Evolutionary conservation across 1,284 basidiomycete genomes (phyloP).

Genomic region (Puccinia polysora): DNA sequence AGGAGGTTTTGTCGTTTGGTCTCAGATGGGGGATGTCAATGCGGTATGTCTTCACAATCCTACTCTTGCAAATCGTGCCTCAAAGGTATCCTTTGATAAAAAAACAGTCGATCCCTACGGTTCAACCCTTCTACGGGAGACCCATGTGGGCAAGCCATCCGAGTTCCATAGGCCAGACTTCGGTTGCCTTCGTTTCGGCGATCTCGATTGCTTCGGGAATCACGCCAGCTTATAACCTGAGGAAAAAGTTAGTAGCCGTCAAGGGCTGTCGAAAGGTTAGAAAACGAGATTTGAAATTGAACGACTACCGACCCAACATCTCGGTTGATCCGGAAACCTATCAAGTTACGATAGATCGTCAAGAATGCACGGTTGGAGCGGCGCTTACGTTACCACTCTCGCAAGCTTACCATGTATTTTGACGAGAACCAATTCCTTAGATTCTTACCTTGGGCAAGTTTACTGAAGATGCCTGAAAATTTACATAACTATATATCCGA

Average conservation of each 20-base stretch:
- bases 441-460: too few species aligned
- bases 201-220: slow-evolving; percentile 59
- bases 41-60: slow-evolving; percentile 44
- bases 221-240: slow-evolving; percentile 61
- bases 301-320: slow-evolving; percentile 74
- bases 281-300: slow-evolving; percentile 93
- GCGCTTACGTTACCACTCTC: slow-evolving; percentile 68
- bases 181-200: slow-evolving; percentile 77
- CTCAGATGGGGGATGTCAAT: slow-evolving; percentile 57
- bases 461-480: too few species aligned
- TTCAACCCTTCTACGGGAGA: slow-evolving; percentile 76
- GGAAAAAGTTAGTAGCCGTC: slow-evolving; percentile 72
- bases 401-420: slow-evolving; percentile 44
- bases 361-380: slow-evolving; percentile 68
- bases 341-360: slow-evolving; percentile 75
- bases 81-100: background rate
- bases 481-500: too few species aligned
- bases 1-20: slow-evolving; percentile 86
- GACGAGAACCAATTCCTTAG: too few species aligned
- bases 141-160: slow-evolving; percentile 82
- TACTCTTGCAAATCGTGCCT: background rate
- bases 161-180: slow-evolving; percentile 70
- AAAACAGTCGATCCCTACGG: slow-evolving; percentile 72
- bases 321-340: slow-evolving; percentile 88
- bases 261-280: slow-evolving; percentile 67